Conservation (phyloP, 768 basidiomycete species). For the Suillus tomentosus region DNA sequence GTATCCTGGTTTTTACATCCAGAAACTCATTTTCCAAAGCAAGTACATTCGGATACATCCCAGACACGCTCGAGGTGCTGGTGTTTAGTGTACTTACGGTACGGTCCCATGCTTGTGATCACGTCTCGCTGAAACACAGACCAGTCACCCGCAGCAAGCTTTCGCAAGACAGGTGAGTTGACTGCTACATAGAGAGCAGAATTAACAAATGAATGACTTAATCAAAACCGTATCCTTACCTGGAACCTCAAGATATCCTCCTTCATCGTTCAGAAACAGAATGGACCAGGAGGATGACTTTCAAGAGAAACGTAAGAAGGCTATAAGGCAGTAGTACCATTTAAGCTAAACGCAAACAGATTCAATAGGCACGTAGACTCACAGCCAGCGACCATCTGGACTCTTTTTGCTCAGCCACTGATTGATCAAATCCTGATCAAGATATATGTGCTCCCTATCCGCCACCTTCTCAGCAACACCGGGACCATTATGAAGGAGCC, state of each 20-base stretch:
- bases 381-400: background rate
- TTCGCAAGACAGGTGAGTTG: background rate
- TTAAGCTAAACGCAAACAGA: no score
- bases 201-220: background rate
- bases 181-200: background rate
- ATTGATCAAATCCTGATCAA: background rate
- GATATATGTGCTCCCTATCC: background rate
- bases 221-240: background rate
- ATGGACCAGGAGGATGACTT: background rate
- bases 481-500: background rate
- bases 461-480: background rate
- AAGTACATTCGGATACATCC: background rate
- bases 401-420: background rate
- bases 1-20: no score
- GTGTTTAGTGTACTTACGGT: background rate
- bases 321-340: background rate
- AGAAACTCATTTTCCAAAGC: background rate
- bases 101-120: background rate
- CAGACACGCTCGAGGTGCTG: background rate
- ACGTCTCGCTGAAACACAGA: background rate
- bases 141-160: slow-evolving; percentile 3
- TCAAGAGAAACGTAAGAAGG: background rate
- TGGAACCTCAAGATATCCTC: background rate
- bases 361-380: background rate
- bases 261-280: slow-evolving; percentile 2